These are phyloP conservation scores for Meyerozyma guilliermondii DNA, from an alignment of 1,139 yeast genomes.

Conservation along the genomic window DNA sequence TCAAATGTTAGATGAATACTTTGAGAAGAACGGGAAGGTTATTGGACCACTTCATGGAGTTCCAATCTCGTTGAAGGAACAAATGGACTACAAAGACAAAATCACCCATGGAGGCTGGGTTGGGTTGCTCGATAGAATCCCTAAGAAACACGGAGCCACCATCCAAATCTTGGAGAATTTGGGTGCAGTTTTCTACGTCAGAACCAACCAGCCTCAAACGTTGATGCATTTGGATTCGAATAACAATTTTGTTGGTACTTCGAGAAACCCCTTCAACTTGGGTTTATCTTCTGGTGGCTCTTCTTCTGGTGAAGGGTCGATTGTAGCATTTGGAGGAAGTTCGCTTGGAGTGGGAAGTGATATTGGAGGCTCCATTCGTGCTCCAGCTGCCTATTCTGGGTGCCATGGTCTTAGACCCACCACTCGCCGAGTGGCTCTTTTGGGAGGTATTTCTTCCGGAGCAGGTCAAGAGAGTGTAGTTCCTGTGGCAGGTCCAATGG, in stretches of 20 bases:
- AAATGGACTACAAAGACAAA: slow-evolving; percentile 52
- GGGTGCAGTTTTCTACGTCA: slow-evolving; percentile 60
- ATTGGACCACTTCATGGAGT: slow-evolving; percentile 76
- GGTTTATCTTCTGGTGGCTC: slow-evolving; percentile 53
- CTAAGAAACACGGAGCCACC: slow-evolving; percentile 47
- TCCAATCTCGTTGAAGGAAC: slow-evolving; percentile 76
- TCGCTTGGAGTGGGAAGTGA: slow-evolving; percentile 70
- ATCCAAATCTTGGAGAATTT: slow-evolving; percentile 48
- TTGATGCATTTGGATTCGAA: slow-evolving; percentile 44
- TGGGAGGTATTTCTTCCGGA: slow-evolving; percentile 51
- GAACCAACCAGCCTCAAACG: slow-evolving; percentile 45
- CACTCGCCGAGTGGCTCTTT: slow-evolving; percentile 49
- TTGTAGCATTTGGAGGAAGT: slow-evolving; percentile 61
- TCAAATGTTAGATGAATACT: slow-evolving; percentile 47
- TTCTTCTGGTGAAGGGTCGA: slow-evolving; percentile 74
- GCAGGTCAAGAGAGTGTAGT: slow-evolving; percentile 53
- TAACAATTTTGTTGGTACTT: slow-evolving; percentile 36
- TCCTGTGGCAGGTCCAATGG: slow-evolving; percentile 61
- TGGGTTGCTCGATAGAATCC: slow-evolving; percentile 44
- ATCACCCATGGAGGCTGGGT: slow-evolving; percentile 64
- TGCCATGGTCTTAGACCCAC: slow-evolving; percentile 67
- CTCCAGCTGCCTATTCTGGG: slow-evolving; percentile 71
- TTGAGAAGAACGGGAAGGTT: slow-evolving; percentile 48
- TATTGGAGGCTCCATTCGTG: slow-evolving; percentile 75
- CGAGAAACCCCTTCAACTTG: slow-evolving; percentile 37